A percentile compares a stretch with the other conserved stretches of the same genome.
These are phyloP conservation scores for Lachancea waltii DNA, from an alignment of 805 yeast genomes.

Conservation along the genomic window DNA sequence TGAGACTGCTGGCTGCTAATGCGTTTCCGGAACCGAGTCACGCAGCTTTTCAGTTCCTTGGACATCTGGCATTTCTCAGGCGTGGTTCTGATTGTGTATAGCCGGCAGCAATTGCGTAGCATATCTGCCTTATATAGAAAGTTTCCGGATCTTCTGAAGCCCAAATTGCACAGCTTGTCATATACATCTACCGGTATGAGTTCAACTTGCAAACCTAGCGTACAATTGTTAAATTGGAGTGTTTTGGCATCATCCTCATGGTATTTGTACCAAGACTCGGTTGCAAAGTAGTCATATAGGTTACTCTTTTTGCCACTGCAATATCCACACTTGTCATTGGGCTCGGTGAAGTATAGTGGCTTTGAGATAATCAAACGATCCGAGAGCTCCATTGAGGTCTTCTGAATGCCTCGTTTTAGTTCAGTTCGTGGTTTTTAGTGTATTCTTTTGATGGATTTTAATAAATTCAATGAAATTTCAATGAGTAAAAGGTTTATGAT, in stretches of 20 bases:
- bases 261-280: slow-evolving; percentile 32
- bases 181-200: slow-evolving; percentile 48
- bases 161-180: slow-evolving; percentile 60
- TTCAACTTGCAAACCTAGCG: slow-evolving; percentile 38
- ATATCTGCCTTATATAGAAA: slow-evolving; percentile 63
- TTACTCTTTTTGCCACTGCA: slow-evolving; percentile 48
- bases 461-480: background rate
- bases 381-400: slow-evolving; percentile 12
- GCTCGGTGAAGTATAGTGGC: slow-evolving; percentile 40
- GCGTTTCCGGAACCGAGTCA: slow-evolving; percentile 49
- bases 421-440: background rate
- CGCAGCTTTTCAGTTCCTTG: slow-evolving; percentile 60
- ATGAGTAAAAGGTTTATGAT: background rate
- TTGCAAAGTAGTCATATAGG: slow-evolving; percentile 36
- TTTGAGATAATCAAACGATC: slow-evolving; percentile 35
- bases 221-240: slow-evolving; percentile 20
- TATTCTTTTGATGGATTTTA: background rate
- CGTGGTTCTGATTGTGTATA: slow-evolving; percentile 68
- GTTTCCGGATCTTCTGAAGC: slow-evolving; percentile 74
- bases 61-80: slow-evolving; percentile 39
- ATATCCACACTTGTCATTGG: slow-evolving; percentile 57
- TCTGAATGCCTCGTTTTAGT: background rate
- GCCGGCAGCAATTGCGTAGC: slow-evolving; percentile 68
- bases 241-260: slow-evolving; percentile 8
- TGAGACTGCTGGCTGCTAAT: slow-evolving; percentile 2